Evolutionary conservation across 768 basidiomycete genomes (phyloP).

Genomic region (Suillus ampliporus): DNA sequence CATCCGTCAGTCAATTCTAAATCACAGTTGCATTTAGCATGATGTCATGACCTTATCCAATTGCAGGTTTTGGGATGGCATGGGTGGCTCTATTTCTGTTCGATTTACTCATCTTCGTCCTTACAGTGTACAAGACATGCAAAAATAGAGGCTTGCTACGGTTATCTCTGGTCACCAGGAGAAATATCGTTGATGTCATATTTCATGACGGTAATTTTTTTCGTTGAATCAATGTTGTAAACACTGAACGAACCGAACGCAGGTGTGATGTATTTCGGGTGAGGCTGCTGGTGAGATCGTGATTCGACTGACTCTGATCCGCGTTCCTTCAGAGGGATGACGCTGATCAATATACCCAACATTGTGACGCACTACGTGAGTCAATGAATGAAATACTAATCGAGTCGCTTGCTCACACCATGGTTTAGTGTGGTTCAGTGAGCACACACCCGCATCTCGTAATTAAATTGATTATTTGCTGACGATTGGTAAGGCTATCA

Average conservation of each 20-base stretch:
- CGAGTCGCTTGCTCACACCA: not conserved
- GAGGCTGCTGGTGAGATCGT: constrained; percentile 30
- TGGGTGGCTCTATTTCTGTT: constrained; percentile 61
- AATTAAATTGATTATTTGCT: not conserved
- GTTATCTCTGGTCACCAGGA: constrained; percentile 28
- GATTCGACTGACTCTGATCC: not conserved
- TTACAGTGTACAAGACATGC: constrained; percentile 54
- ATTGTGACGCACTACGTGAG: constrained; percentile 47
- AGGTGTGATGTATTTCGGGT: constrained; percentile 66
- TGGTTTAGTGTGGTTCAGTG: not conserved
- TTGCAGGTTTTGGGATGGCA: constrained; percentile 38
- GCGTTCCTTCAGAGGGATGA: constrained; percentile 49
- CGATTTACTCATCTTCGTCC: constrained; percentile 51
- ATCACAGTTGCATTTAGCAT: not conserved
- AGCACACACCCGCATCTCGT: not conserved
- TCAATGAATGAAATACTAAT: not conserved
- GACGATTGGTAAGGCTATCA: constrained; percentile 3
- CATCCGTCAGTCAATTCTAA: not conserved
- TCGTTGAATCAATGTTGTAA: not conserved
- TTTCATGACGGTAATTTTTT: constrained; percentile 54
- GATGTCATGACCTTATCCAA: not conserved
- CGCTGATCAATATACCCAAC: constrained; percentile 55
- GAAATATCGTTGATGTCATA: constrained; percentile 47
- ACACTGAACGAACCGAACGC: not conserved
- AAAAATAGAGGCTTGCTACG: constrained; percentile 35